Evolutionary conservation across 2,329 filamentous ascomycete species (phyloP).

Genomic region (Alternaria arborescens): DNA sequence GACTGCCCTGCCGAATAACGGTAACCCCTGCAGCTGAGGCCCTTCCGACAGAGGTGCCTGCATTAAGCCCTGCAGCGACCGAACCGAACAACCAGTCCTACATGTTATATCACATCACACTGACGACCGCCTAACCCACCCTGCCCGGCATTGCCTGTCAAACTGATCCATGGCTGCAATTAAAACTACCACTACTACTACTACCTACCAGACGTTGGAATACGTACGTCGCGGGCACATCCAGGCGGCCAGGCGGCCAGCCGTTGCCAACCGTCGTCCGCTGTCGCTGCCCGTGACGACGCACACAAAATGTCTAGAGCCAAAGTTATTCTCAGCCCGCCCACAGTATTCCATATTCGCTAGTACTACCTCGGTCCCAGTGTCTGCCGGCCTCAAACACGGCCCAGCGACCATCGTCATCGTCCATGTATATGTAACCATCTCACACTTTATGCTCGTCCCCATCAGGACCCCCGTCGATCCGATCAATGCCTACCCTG

Average conservation of each 20-base stretch:
- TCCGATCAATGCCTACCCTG: neutral
- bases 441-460: neutral
- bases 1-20: neutral
- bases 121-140: neutral
- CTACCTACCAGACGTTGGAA: neutral
- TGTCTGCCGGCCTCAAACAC: neutral
- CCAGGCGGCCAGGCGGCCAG: neutral
- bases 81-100: neutral
- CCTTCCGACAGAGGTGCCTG: slow-evolving; percentile 6
- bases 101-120: neutral
- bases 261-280: neutral
- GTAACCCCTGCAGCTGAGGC: slow-evolving; percentile 1
- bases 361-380: neutral
- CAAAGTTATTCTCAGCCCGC: neutral
- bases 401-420: neutral
- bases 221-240: neutral
- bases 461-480: neutral
- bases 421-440: neutral
- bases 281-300: neutral
- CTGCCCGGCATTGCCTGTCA: too few species aligned
- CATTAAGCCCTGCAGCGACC: slow-evolving; percentile 6
- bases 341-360: neutral
- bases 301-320: neutral
- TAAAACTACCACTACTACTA: too few species aligned
- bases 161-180: too few species aligned